Evolutionary conservation across 768 basidiomycete species (phyloP), one percentile per base, ranked within the genome.

Genomic region (Auriscalpium orientale): DNA sequence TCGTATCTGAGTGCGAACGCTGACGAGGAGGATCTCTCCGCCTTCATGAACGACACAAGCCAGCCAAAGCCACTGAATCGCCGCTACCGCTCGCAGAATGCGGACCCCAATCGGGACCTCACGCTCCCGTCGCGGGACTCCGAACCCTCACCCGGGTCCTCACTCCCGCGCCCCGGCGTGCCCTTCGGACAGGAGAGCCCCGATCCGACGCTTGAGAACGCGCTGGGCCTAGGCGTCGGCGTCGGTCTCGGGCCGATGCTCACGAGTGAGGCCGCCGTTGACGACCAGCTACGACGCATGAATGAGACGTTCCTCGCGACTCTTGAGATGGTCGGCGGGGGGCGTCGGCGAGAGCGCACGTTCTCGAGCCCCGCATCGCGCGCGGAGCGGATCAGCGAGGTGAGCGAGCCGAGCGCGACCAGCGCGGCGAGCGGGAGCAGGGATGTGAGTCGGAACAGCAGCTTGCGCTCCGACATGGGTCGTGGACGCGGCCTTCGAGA

Each of bases 41-140:
- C 78, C 12, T 91, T 90, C 62, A 84, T 91, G 44, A 83, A 85
- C 64, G 85, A 89, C 48, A 88, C 89, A 50, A 88, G 88, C 62
- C 72, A 79, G 22, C 76, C 85, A 22, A 84, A 82, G 63, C 87
- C 88, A 3, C 72, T 91, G 8, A 54, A 51, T 16, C 58, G 63
- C 11, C 61, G 56, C 11, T 54, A 60, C 28, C 58, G 68, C 59
- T 44, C 61, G 52, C 60, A 63, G 49, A 60, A 51, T 35, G 54
- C 52, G 7, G 62, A 53, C 34, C 58, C 57, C 8, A 48, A 59
- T 20, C 62, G 55, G 16, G 63, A 57, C n/a, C 55, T 56, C 28
- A 35, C 21, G 8, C 45, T 45, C 38, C 20, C 45, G 48, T n/a
- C 34, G 20, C 36, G 46, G 22, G 40, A 44, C 20, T 50, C 20